Conservation (phyloP, 306 rosid genomes). For the Delonix regia region DNA sequence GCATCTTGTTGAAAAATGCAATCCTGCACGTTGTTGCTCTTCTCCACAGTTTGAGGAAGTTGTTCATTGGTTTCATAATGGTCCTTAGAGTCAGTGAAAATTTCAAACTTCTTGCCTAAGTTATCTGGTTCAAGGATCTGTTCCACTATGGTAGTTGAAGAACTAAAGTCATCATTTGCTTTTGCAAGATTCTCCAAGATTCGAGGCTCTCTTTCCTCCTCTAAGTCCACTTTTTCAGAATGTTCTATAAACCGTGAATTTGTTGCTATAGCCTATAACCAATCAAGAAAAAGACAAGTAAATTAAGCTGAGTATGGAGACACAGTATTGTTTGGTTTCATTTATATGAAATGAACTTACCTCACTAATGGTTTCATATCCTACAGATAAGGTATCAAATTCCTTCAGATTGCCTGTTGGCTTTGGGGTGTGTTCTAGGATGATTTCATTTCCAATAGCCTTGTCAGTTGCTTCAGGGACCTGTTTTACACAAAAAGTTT, state of each 20-base stretch:
- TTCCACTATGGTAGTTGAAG: neutral
- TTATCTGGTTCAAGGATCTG: conserved; percentile 15
- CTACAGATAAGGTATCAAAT: neutral
- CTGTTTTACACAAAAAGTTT: neutral
- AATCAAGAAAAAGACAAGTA: neutral
- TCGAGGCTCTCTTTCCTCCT: neutral
- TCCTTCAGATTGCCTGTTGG: neutral
- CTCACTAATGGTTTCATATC: conserved; percentile 11
- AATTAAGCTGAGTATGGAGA: neutral
- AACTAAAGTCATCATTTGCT: conserved; percentile 1
- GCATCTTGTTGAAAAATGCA: no score
- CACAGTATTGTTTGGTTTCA: neutral
- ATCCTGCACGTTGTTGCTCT: no score
- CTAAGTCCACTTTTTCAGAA: neutral
- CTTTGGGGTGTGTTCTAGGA: neutral
- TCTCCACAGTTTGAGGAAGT: no score
- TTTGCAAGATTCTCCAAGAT: neutral
- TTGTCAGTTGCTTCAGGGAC: neutral
- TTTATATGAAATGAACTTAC: conserved; percentile 26
- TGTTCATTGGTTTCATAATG: no score
- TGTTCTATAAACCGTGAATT: neutral
- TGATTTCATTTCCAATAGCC: neutral
- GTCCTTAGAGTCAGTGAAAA: neutral
- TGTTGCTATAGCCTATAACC: conserved; percentile 8
- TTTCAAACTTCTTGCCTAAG: neutral